Percentiles rank a stretch among this genome's conserved stretches.
These are phyloP conservation scores for Erigeron canadensis DNA, from an alignment of 129 eudicot genomes.

Conservation along the genomic window DNA sequence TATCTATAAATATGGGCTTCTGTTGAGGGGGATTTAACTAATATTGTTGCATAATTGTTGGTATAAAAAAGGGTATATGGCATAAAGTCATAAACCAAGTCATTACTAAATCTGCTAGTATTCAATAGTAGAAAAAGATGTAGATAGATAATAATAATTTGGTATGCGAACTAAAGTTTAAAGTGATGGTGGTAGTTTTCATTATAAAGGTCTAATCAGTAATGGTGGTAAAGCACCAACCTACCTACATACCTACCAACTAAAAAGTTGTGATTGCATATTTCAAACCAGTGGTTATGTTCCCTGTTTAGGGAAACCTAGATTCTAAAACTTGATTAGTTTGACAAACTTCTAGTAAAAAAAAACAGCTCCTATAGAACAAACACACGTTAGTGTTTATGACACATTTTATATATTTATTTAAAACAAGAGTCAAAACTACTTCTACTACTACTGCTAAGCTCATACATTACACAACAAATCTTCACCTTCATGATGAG, in stretches of 20 bases:
- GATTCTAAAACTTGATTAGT: conserved; percentile 24
- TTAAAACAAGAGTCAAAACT: neutral
- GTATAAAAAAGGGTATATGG: too few relatives aligned
- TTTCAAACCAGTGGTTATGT: conserved; percentile 37
- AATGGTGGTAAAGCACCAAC: conserved; percentile 29
- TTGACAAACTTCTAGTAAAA: conserved; percentile 16
- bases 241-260: neutral
- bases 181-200: conserved; percentile 25
- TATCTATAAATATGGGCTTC: too few relatives aligned
- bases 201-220: conserved; percentile 18
- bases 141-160: neutral
- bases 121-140: neutral
- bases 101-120: too few relatives aligned
- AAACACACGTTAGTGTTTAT: neutral
- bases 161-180: conserved; percentile 1
- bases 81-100: too few relatives aligned
- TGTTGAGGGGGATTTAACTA: too few relatives aligned
- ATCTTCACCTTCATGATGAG: too few relatives aligned
- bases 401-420: too few relatives aligned
- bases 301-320: conserved; percentile 27
- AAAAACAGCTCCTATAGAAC: neutral
- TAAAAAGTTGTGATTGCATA: conserved; percentile 24
- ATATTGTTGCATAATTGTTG: too few relatives aligned
- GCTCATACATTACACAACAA: too few relatives aligned
- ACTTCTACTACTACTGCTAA: too few relatives aligned